phyloP scores from a whole-genome alignment of 257 asterid genomes.

The Primulina tabacum region DNA sequence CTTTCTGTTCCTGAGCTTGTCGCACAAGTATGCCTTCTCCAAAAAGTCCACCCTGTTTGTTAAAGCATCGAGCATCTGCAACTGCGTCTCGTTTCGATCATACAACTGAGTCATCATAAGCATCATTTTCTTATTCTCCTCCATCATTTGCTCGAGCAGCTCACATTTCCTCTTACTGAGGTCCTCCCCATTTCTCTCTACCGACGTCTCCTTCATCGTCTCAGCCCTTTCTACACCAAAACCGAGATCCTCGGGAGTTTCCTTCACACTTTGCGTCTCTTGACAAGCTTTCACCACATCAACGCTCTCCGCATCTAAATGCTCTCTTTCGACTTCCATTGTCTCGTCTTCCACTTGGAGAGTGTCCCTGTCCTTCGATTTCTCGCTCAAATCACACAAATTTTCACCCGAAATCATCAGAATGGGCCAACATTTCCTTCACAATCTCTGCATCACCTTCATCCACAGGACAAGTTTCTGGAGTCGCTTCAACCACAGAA shows the following conservation, averaged over 20 bases:
- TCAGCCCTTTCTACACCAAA: no score
- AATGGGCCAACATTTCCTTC: no score
- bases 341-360: not conserved
- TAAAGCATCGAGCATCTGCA: constrained; percentile 37
- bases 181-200: not conserved
- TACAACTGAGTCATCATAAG: constrained; percentile 49
- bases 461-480: not conserved
- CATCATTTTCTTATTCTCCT: constrained; percentile 65
- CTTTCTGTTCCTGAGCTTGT: constrained; percentile 54
- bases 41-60: constrained; percentile 47
- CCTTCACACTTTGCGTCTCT: no score
- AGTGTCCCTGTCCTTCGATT: not conserved
- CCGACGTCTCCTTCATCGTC: no score
- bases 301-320: no score
- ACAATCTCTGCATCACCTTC: no score
- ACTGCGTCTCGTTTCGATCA: constrained; percentile 50
- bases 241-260: no score
- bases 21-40: constrained; percentile 62
- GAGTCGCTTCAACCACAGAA: not conserved
- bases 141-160: constrained; percentile 52
- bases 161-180: constrained; percentile 24
- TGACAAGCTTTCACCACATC: no score
- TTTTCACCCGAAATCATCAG: no score
- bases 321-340: not conserved
- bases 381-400: no score